Evolutionary conservation across 106 monocot genomes (phyloP).

Genomic region (Alisma plantagoaquatica): DNA sequence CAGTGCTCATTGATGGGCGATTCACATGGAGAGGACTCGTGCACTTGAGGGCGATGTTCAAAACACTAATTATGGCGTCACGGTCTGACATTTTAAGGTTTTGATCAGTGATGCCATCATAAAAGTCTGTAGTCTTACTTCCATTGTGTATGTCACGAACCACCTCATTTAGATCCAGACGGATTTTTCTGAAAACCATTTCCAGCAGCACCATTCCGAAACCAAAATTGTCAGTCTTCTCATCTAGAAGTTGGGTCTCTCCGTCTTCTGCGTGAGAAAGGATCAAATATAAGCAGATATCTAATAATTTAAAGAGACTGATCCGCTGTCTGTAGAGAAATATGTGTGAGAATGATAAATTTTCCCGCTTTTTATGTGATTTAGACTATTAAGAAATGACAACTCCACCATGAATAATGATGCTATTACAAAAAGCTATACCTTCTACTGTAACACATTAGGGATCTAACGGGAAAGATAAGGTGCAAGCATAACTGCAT

Average conservation of each 20-base stretch:
- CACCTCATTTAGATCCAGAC: slow-evolving; percentile 46
- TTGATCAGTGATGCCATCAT: slow-evolving; percentile 52
- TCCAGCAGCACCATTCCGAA: slow-evolving; percentile 86
- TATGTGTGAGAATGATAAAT: no score
- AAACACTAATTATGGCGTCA: slow-evolving; percentile 44
- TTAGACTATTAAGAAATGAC: no score
- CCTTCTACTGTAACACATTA: no score
- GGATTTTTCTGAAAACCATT: slow-evolving; percentile 54
- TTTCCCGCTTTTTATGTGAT: no score
- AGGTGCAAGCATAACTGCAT: no score
- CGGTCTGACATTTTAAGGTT: slow-evolving; percentile 28
- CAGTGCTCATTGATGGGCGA: slow-evolving; percentile 66
- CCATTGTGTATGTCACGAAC: no score
- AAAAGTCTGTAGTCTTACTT: slow-evolving; percentile 47
- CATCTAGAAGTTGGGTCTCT: slow-evolving; percentile 77
- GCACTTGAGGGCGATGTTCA: slow-evolving; percentile 60
- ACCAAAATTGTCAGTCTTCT: slow-evolving; percentile 88
- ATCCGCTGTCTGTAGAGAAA: no score
- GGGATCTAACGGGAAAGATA: no score
- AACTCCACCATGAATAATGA: no score
- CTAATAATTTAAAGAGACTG: no score
- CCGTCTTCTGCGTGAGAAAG: slow-evolving; percentile 67
- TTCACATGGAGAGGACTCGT: slow-evolving; percentile 69
- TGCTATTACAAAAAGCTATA: neutral
- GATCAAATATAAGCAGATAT: neutral